A percentile compares a stretch with the other conserved stretches of the same genome.
Evolutionary conservation across 768 basidiomycete species (phyloP).

Genomic region (Tremella fuciformis): DNA sequence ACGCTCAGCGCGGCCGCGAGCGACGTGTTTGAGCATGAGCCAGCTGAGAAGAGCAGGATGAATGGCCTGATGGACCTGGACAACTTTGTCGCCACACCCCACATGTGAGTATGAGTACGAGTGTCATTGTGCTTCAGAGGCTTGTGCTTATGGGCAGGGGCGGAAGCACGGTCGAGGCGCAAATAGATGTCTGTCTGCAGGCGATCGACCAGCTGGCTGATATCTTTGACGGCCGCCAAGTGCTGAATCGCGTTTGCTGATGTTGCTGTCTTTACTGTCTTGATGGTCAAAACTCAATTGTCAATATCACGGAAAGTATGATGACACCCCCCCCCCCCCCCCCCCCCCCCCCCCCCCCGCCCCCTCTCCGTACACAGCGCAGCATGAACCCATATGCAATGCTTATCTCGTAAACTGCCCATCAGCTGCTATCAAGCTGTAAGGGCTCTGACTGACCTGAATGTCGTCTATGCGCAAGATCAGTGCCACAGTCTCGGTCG

Average conservation of each 20-base stretch:
- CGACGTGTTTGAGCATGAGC: slow-evolving; percentile 35
- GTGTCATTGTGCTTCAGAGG: not conserved
- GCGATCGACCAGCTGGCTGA: slow-evolving; percentile 32
- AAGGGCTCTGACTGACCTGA: slow-evolving; percentile 35
- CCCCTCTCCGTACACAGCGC: not conserved
- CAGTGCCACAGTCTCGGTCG: slow-evolving; percentile 96
- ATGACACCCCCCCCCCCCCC: too few species aligned
- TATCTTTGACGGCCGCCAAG: slow-evolving; percentile 25
- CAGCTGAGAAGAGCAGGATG: slow-evolving; percentile 17
- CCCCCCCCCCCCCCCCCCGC: too few species aligned
- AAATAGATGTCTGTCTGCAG: slow-evolving; percentile 27
- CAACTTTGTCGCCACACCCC: slow-evolving; percentile 30
- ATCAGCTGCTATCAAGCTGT: slow-evolving; percentile 5
- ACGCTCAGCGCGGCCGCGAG: slow-evolving; percentile 28
- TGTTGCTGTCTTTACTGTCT: not conserved
- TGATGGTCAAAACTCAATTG: not conserved
- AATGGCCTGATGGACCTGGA: slow-evolving; percentile 25
- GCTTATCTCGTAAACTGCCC: slow-evolving; percentile 34
- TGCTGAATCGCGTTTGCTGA: slow-evolving; percentile 30
- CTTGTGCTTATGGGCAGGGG: slow-evolving; percentile 13
- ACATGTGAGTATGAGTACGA: slow-evolving; percentile 22
- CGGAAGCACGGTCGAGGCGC: slow-evolving; percentile 36
- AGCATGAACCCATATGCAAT: slow-evolving; percentile 8
- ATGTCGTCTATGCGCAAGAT: slow-evolving; percentile 85
- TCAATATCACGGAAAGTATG: not conserved